Evolutionary conservation across 1,139 yeast species (phyloP), one percentile per base, ranked within the genome.

Genomic region (Debaryomycetaceae sp.): DNA sequence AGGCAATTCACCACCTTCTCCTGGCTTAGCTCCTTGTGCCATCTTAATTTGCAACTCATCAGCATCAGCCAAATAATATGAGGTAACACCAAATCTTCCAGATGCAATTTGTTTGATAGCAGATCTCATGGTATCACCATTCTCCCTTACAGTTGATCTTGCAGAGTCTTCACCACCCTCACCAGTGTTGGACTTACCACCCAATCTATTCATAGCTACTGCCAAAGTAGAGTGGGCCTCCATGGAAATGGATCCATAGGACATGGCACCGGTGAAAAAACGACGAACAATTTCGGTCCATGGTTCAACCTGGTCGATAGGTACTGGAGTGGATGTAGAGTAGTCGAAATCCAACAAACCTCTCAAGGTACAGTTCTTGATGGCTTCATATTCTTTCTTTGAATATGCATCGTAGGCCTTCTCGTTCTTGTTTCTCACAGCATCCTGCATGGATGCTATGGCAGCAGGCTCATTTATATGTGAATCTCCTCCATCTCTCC

Each of bases 1-100:
- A 39, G 98, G 97, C 56, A 93, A 76, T 68, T 93, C 98, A 79
- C 99, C 99, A 76, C 99, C 99, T 75, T 93, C 98, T 75, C 98
- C 99, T 7, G 98, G 98, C 70, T 93, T 93, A 45, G 99, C 99
- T 70, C 99, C 98, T 71, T 93, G 99, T 7, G 99, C 98, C 95
- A 93, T 90, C 72, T 93, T 93, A 65, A 93, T 93, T 71, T 93
- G 99, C 53, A 93, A 81, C 72, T 93, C 98, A 62, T 93, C 98
- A 38, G 98, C 96, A 69, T 93, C 98, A 34, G 97, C 84, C 59
- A 93, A 77, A 65, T 93, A 93, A 70, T 85, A 81, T 2, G 97
- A 89, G 6, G 99, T 93, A 44, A 93, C 99, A 75, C 99, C 99
- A 60, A 93, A 93, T 70, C 99, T 82, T 55, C 97, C 98, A 40